A percentile compares a stretch with the other conserved stretches of the same genome.
These are phyloP conservation scores for Oryza glumipatula DNA, from an alignment of 176 grass and related monocot genomes.

Conservation along the genomic window DNA sequence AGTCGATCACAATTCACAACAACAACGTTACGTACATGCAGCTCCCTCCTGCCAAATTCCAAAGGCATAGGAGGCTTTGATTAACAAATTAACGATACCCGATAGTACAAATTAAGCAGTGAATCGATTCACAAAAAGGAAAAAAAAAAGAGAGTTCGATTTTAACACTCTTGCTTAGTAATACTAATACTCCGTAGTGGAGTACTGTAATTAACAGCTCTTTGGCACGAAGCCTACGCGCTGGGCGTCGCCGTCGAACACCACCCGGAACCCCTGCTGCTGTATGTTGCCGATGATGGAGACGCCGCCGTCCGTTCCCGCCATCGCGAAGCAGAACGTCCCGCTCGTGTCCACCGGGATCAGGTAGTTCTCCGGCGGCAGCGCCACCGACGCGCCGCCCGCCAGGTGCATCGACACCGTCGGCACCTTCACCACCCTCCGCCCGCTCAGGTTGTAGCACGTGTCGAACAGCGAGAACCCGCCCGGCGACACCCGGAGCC, in stretches of 20 bases:
- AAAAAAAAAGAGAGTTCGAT: neutral
- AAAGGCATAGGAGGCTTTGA: too few species aligned
- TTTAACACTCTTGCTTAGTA: neutral
- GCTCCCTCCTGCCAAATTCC: too few species aligned
- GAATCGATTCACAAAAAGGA: neutral
- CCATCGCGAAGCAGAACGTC: conserved; percentile 73
- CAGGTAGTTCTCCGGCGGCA: conserved; percentile 79
- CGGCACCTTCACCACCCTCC: conserved; percentile 65
- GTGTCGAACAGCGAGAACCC: neutral
- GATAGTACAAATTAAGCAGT: neutral
- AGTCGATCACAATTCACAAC: too few species aligned
- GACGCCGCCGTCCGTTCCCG: conserved; percentile 57
- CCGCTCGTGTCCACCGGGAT: conserved; percentile 68
- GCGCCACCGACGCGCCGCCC: conserved; percentile 46
- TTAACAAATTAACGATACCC: neutral
- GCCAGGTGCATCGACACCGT: conserved; percentile 65
- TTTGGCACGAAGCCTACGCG: conserved; percentile 43
- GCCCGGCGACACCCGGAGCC: neutral
- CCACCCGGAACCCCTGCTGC: conserved; percentile 70
- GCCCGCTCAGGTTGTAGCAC: conserved; percentile 46
- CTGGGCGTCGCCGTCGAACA: conserved; percentile 55
- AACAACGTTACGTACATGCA: too few species aligned
- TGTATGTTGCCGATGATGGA: conserved; percentile 85
- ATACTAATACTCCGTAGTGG: too few species aligned
- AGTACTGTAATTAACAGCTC: conserved; percentile 24